Conservation (phyloP, 2,329 filamentous ascomycete species). For the Cercospora citrullina region DNA sequence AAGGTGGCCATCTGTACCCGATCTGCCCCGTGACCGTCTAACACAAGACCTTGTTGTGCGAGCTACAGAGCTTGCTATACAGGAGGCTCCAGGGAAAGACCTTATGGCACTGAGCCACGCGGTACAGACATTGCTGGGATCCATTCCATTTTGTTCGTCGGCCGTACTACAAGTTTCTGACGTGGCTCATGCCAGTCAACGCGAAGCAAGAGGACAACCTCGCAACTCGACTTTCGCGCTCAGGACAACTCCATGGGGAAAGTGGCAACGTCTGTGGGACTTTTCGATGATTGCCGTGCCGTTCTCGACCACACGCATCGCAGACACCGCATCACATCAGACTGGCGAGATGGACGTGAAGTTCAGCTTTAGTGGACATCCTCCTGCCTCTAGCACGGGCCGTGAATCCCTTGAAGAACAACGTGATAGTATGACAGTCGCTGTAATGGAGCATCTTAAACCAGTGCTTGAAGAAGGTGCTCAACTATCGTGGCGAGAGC, state of each 20-base stretch:
- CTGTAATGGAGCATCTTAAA: background rate
- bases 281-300: background rate
- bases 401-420: background rate
- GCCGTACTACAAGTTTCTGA: background rate
- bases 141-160: background rate
- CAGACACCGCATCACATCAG: background rate
- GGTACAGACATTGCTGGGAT: background rate
- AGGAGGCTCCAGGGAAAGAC: background rate
- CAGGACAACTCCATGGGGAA: background rate
- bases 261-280: background rate
- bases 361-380: background rate
- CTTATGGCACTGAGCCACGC: background rate
- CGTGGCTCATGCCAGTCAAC: background rate
- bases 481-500: background rate
- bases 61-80: background rate
- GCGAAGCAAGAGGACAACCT: background rate
- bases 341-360: background rate
- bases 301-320: background rate
- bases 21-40: background rate
- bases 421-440: background rate
- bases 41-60: background rate
- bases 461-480: background rate
- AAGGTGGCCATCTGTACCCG: background rate
- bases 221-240: background rate
- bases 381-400: background rate